Evolutionary conservation across 2,329 filamentous ascomycete genomes (phyloP), one percentile per base, ranked within the genome.

Genomic region (Sporothrix phasma): DNA sequence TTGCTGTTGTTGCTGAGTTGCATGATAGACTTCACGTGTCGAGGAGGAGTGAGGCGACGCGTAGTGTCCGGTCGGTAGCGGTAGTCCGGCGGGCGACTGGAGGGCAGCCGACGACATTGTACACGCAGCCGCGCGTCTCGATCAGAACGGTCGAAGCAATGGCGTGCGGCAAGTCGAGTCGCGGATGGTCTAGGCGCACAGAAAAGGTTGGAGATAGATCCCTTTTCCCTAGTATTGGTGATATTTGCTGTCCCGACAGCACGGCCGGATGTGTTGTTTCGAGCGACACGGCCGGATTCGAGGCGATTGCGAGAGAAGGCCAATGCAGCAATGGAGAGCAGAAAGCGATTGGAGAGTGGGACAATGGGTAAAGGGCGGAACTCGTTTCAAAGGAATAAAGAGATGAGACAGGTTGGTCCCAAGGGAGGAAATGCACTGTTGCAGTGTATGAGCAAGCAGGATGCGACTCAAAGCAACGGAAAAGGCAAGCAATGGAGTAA

Each of bases 61-160:
- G 74, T 84, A 84, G 67, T 81, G 80, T 68, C 78, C 78, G 70
- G 74, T 78, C 60, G 79, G 75, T 39, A 80, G 73, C 68, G 83
- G 82, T 70, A 82, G 78, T 72, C 80, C 76, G 68, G 67, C 53
- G 26, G 66, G 61, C 39, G 82, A 77, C 75, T 88, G 85, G 73
- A 88, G 76, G 70, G 82, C 82, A 78, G 85, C 82, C 74, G 82
- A 85, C 76, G 81, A 84, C 84, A 84, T 85, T 75, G 78, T 81
- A 45, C 53, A 63, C 59, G 62, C 65, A 59, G 39, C 37, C 31
- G 53, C 43, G 61, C 64, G 66, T 63, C 29, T 49, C 39, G 61
- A 29, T 54, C n/a, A 46, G 24, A 46, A 43, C 54, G 43, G 39
- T 58, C 54, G 54, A 13, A 29, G 39, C 37, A 17, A 13, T 11